Evolutionary conservation across 306 rosid genomes (phyloP), one percentile per base, ranked within the genome.

Genomic region (Oxytropis ochrocephala): DNA sequence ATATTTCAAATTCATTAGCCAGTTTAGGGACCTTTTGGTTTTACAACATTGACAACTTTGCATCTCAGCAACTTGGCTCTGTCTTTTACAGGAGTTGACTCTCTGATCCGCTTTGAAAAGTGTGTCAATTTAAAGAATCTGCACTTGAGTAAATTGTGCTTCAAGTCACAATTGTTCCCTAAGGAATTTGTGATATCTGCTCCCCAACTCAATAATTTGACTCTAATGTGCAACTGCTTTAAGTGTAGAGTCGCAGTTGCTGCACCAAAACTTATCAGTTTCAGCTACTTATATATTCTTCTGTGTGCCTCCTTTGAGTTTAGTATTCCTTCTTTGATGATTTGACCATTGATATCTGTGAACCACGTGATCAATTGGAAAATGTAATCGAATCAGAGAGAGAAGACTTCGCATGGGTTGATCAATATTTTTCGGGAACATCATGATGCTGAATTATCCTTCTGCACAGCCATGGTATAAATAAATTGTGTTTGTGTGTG

Each of bases 101-200:
- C 12, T 71, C 35, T 75, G 64, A 75, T 48, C 86, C 83, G 47
- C n/a, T 78, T 82, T 71, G 67, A 44, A 48, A 56, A 33, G 35
- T 79, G 83, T 71, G 79, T 67, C 64, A 76, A 82, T 79, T 67
- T 82, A 64, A 82, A 75, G 73, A 79, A 60, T 75, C 70, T 82
- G 57, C 81, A 75, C 67, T 33, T 82, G 41, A 54, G 81, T 55
- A 74, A 72, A 60, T 71, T 82, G 73, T 47, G 66, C 61, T 75
- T 78, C 33, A 72, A 67, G 81, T 75, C 76, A n/a, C n/a, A n/a
- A n/a, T n/a, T n/a, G 79, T 73, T 47, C 67, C 86, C 86, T 2
- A 61, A 56, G 73, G 81, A 70, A 13, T 79, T 82, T 55, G 79
- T 82, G 73, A 79, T 82, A 70, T 79, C 86, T 14, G 79, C 81